Conservation (phyloP, 2,329 filamentous ascomycete genomes). For the Ustilaginoidea virens region DNA sequence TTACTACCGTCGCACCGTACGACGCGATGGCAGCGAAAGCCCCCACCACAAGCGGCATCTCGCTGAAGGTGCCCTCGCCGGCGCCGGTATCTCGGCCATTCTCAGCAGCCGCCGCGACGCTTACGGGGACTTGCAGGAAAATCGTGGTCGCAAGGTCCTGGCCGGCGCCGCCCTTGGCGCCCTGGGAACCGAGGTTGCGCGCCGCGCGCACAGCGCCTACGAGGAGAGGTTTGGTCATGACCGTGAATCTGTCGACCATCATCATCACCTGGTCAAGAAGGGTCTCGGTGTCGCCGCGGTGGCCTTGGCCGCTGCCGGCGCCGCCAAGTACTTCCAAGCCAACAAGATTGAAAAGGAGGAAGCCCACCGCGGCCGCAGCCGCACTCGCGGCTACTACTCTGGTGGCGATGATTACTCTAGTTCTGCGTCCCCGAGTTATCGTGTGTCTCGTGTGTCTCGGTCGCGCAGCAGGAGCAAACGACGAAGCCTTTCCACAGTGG, state of each 20-base stretch:
- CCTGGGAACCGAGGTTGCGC: conserved; percentile 44
- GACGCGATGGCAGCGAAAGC: conserved; percentile 34
- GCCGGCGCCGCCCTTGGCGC: conserved; percentile 48
- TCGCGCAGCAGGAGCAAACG: conserved; percentile 26
- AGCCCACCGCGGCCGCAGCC: conserved; percentile 37
- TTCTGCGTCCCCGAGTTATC: conserved; percentile 22
- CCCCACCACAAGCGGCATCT: conserved; percentile 42
- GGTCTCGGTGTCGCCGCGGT: conserved; percentile 48
- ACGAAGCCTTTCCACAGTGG: conserved; percentile 30
- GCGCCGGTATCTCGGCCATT: conserved; percentile 45
- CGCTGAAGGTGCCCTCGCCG: conserved; percentile 49
- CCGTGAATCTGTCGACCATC: conserved; percentile 22
- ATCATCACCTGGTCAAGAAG: conserved; percentile 40
- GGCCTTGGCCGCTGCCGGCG: conserved; percentile 48
- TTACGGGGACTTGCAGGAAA: conserved; percentile 31
- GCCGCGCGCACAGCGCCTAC: conserved; percentile 45
- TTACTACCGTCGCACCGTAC: conserved; percentile 28
- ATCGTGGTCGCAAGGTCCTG: conserved; percentile 41
- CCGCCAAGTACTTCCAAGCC: conserved; percentile 46
- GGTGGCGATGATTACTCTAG: conserved; percentile 24
- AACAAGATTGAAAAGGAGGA: conserved; percentile 47
- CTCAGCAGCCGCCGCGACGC: conserved; percentile 37
- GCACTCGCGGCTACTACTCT: conserved; percentile 27
- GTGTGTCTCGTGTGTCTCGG: no score
- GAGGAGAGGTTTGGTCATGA: conserved; percentile 32